Conservation (phyloP, 78 protist genomes). For the Dictyostelium brefeldianum region DNA sequence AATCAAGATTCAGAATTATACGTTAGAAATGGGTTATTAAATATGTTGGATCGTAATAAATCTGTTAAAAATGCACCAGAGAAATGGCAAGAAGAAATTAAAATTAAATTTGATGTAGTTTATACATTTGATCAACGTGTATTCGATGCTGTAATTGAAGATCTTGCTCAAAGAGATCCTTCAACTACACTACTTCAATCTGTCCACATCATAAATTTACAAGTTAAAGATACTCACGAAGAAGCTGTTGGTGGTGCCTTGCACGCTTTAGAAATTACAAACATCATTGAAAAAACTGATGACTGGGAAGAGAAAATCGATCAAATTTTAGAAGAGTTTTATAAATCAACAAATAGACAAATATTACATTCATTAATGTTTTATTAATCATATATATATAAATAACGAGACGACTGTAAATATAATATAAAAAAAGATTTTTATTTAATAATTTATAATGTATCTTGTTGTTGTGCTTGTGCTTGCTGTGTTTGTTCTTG, state of each 20-base stretch:
- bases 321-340: constrained; percentile 51
- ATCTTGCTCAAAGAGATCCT: constrained; percentile 43
- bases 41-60: constrained; percentile 88
- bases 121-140: constrained; percentile 82
- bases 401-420: neutral
- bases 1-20: constrained; percentile 66
- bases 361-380: constrained; percentile 53
- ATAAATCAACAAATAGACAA: constrained; percentile 56
- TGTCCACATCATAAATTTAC: constrained; percentile 75
- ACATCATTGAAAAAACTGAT: neutral
- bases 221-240: constrained; percentile 80
- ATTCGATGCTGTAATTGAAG: constrained; percentile 79
- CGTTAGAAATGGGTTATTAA: constrained; percentile 84
- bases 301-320: constrained; percentile 46
- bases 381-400: constrained; percentile 23
- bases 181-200: constrained; percentile 22
- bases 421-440: neutral
- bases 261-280: constrained; percentile 49
- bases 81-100: constrained; percentile 79
- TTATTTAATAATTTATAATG: constrained; percentile 3
- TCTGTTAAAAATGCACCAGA: constrained; percentile 86
- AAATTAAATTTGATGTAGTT: constrained; percentile 61
- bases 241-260: constrained; percentile 83
- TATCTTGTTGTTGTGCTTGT: neutral
- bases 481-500: neutral